Evolutionary conservation across 805 yeast species (phyloP), one percentile per base, ranked within the genome.

Genomic region (Hanseniaspora occidentalis): DNA sequence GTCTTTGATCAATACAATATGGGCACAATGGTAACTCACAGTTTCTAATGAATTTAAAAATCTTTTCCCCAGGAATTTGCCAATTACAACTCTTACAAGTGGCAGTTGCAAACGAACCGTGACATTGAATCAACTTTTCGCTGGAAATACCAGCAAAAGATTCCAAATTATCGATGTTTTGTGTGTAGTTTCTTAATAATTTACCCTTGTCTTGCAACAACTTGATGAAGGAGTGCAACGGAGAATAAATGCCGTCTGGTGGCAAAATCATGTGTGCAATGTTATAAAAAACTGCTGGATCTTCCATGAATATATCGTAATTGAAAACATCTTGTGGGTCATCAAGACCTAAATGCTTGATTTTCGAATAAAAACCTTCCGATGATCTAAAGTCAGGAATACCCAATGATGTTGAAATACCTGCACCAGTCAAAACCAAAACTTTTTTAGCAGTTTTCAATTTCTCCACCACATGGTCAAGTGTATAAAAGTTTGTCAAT

Each of bases 241-340:
- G 92, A 1, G 94, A 77, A 50, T 58, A 83, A 3, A 69, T 63
- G 38, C 62, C 56, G 19, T 71, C 77, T 0, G 86, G 85, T 1
- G 96, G 96, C 39, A 88, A 58, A 36, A 86, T 77, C 73, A 82
- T 73, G 50, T 77, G 78, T 1, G 96, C 95, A 40, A 86, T 79
- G n/a, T 83, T 74, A 56, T 84, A 86, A 54, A 86, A 88, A 13
- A 86, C 73, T 3, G 71, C 58, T 1, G 96, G 96, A 50, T 84
- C 84, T 36, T 73, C 71, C 48, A 68, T 67, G 62, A 86, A 86
- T n/a, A 75, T 66, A 19, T 67, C 67, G 35, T 82, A 61, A 52
- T 84, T 84, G 57, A 86, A 86, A 34, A 85, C 95, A 50, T 84
- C 89, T 54, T 86, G 96, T 0, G 96, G 96, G 50, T 86, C 96